These are phyloP conservation scores for Lactarius indigo DNA, from an alignment of 768 basidiomycete species.

Conservation along the genomic window DNA sequence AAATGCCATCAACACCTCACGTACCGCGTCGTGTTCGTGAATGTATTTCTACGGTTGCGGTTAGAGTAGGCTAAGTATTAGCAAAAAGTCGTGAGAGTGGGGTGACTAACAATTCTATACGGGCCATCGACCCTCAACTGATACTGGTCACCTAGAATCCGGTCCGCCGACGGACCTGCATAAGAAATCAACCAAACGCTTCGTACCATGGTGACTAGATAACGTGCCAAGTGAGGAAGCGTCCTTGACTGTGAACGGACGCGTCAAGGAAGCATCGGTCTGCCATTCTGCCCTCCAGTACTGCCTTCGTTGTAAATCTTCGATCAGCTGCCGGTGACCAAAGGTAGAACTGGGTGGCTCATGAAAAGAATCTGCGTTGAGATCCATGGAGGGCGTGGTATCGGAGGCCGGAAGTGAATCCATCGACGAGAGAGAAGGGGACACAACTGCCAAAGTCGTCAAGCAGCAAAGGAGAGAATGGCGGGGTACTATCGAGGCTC, in stretches of 20 bases:
- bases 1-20: slow-evolving; percentile 71
- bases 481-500: slow-evolving; percentile 59
- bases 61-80: slow-evolving; percentile 20
- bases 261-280: slow-evolving; percentile 40
- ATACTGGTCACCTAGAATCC: slow-evolving; percentile 37
- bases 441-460: slow-evolving; percentile 13
- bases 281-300: slow-evolving; percentile 75
- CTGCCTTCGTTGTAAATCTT: slow-evolving; percentile 57
- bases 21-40: slow-evolving; percentile 68
- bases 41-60: slow-evolving; percentile 53
- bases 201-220: background rate
- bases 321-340: slow-evolving; percentile 53
- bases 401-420: slow-evolving; percentile 18
- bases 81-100: slow-evolving; percentile 21
- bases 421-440: slow-evolving; percentile 25
- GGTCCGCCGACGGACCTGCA: slow-evolving; percentile 46
- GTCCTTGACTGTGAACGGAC: slow-evolving; percentile 60
- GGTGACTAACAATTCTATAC: slow-evolving; percentile 9
- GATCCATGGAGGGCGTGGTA: background rate
- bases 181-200: background rate
- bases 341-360: slow-evolving; percentile 23
- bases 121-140: background rate
- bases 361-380: background rate
- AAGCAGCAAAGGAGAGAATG: slow-evolving; percentile 56
- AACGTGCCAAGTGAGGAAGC: slow-evolving; percentile 66